phyloP scores from a whole-genome alignment of 2,329 filamentous ascomycete genomes.

The Sclerotinia trifoliorum region DNA sequence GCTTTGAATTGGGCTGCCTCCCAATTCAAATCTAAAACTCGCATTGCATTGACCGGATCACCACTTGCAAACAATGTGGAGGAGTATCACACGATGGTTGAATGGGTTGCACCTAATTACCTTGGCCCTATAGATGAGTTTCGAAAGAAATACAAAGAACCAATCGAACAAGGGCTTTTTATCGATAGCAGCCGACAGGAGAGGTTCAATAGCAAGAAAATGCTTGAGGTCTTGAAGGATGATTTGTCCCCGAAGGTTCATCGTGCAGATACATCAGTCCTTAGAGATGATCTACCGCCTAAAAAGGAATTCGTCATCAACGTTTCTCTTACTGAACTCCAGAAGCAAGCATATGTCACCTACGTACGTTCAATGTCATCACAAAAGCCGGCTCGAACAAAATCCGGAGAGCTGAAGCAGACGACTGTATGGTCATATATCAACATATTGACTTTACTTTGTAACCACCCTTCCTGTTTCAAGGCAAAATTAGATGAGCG shows the following conservation, averaged over 20 bases:
- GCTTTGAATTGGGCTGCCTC: conserved; percentile 54
- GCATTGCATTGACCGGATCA: conserved; percentile 84
- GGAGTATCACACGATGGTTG: conserved; percentile 84
- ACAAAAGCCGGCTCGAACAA: conserved; percentile 31
- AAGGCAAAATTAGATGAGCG: conserved; percentile 48
- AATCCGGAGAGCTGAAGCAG: conserved; percentile 41
- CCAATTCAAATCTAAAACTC: conserved; percentile 63
- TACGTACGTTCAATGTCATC: conserved; percentile 47
- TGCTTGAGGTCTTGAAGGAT: conserved; percentile 67
- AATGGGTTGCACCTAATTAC: conserved; percentile 81
- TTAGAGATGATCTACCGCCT: conserved; percentile 65
- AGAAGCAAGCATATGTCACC: conserved; percentile 59
- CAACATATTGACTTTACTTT: conserved; percentile 51
- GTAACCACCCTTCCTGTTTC: conserved; percentile 53
- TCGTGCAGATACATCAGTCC: conserved; percentile 66
- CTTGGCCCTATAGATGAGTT: conserved; percentile 70
- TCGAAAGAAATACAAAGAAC: conserved; percentile 63
- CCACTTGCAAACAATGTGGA: conserved; percentile 80
- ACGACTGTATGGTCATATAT: conserved; percentile 55
- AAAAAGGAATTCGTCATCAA: conserved; percentile 83
- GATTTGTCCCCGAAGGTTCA: conserved; percentile 77
- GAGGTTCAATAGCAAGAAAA: conserved; percentile 60
- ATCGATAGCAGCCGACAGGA: conserved; percentile 58
- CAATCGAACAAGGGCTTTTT: conserved; percentile 71
- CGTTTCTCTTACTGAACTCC: conserved; percentile 65